Evolutionary conservation across 1,284 basidiomycete genomes (phyloP), one percentile per base, ranked within the genome.

Genomic region (Cystobasidium pallidum): DNA sequence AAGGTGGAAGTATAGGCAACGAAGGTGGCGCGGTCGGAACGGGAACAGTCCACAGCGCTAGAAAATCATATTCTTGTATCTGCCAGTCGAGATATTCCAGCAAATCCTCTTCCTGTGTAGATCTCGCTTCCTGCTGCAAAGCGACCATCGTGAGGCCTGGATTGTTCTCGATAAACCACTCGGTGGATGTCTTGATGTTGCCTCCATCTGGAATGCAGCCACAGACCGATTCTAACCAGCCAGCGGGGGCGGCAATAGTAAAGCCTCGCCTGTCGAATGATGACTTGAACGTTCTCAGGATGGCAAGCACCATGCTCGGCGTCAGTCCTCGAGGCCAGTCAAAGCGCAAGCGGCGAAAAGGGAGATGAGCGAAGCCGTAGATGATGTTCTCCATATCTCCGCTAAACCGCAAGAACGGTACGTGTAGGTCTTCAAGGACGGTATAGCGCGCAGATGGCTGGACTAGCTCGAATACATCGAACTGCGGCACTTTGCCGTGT

Each of bases 161-260:
- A 36, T 64, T 64, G 45, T 64, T 64, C 24, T 64, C 62, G 26
- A 64, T 47, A 21, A 64, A 64, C 62, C 62, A 64, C 39, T 64
- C 62, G 19, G 62, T 64, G 19, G 62, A 64, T 30, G 62, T 64
- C 19, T 64, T 64, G 47, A 64, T 64, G 19, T 64, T 64, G 19
- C 62, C 62, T 30, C 62, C 62, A 30, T 64, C 62, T 47, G 62
- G 62, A 10, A 64, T 64, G 24, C 45, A 47, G 13, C 62, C 62
- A 34, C 62, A 64, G 6, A 64, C 62, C 34, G 32, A 43, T 36
- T 64, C 62, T 17, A 64, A 47, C 62, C 62, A 64, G 8, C 62
- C 62, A 4, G 19, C 45, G 2, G 62, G 62, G 32, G 62, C 62
- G 7, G 62, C 62, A 15, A 64, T 49, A 1, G 62, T 32, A 47